Evolutionary conservation across 768 basidiomycete species (phyloP).

Genomic region (Mrakia hoshinonis): DNA sequence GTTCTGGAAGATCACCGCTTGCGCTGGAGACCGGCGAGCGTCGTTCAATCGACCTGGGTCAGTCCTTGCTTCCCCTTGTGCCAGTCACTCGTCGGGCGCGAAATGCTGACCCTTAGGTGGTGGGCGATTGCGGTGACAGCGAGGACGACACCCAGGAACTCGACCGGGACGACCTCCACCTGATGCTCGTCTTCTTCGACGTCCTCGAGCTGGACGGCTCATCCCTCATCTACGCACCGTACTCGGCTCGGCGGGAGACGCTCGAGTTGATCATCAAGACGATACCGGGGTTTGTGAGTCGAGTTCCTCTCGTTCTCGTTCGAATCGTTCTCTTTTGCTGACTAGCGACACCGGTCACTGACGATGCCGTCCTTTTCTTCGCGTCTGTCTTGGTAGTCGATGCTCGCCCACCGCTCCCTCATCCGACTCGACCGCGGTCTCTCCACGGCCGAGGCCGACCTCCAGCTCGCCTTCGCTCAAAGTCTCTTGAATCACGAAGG

Average conservation of each 20-base stretch:
- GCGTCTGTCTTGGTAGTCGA: no score
- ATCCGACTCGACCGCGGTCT: slow-evolving; percentile 45
- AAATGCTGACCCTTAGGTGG: no score
- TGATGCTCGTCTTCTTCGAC: slow-evolving; percentile 83
- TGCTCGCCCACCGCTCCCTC: slow-evolving; percentile 50
- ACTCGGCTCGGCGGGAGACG: slow-evolving; percentile 52
- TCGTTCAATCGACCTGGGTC: neutral
- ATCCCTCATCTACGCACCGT: slow-evolving; percentile 52
- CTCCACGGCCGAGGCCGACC: slow-evolving; percentile 22
- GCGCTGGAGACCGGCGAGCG: slow-evolving; percentile 27
- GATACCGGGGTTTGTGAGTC: slow-evolving; percentile 51
- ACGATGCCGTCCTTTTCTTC: no score
- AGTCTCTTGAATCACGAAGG: neutral
- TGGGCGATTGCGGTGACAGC: no score
- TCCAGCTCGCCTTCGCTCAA: slow-evolving; percentile 7
- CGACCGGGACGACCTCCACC: slow-evolving; percentile 47
- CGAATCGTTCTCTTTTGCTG: no score
- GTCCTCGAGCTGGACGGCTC: slow-evolving; percentile 59
- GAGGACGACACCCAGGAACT: slow-evolving; percentile 38
- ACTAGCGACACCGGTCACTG: no score
- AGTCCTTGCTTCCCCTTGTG: no score
- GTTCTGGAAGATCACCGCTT: slow-evolving; percentile 42
- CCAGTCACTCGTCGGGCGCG: no score
- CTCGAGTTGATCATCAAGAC: slow-evolving; percentile 54
- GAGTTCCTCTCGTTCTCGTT: neutral